A percentile compares a stretch with the other conserved stretches of the same genome.
These are phyloP conservation scores for Calonectria honghensis DNA, from an alignment of 2,329 filamentous ascomycete genomes.

Conservation along the genomic window DNA sequence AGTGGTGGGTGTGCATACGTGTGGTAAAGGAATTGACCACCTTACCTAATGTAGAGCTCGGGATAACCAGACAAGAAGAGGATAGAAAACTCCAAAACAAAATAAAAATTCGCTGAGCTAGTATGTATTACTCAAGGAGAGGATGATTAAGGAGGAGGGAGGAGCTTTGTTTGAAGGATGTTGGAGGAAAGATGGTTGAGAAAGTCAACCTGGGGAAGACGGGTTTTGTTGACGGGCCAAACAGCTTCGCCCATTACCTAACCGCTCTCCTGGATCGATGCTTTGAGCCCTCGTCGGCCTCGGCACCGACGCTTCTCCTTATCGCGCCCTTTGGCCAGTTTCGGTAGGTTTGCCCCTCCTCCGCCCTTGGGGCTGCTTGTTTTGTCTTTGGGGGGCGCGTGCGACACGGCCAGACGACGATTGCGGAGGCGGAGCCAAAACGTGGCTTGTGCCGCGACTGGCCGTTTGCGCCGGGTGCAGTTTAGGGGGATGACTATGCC, in stretches of 20 bases:
- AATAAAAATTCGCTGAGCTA: neutral
- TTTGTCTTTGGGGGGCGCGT: constrained; percentile 23
- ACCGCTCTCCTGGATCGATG: neutral
- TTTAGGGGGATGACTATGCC: neutral
- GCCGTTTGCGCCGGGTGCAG: constrained; percentile 21
- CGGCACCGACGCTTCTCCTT: constrained; percentile 13
- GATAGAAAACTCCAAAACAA: neutral
- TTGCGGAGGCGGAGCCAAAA: constrained; percentile 27
- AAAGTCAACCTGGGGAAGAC: constrained; percentile 14
- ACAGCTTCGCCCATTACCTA: constrained; percentile 11
- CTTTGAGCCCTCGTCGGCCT: constrained; percentile 10
- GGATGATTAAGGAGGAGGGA: neutral
- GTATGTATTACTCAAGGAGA: neutral
- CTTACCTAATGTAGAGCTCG: constrained; percentile 16
- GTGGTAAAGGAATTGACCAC: neutral
- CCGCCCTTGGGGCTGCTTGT: constrained; percentile 20
- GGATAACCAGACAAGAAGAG: neutral
- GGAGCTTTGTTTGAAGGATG: constrained; percentile 25
- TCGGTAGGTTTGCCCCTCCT: constrained; percentile 6
- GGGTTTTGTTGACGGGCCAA: constrained; percentile 40
- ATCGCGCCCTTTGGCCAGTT: constrained; percentile 11
- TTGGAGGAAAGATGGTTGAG: constrained; percentile 28
- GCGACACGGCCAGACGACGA: constrained; percentile 13
- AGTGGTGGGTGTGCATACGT: neutral
- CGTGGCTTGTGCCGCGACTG: constrained; percentile 33